Base-by-base conservation (phyloP, 106 monocot species). In the Phalaenopsis aphrodite region DNA sequence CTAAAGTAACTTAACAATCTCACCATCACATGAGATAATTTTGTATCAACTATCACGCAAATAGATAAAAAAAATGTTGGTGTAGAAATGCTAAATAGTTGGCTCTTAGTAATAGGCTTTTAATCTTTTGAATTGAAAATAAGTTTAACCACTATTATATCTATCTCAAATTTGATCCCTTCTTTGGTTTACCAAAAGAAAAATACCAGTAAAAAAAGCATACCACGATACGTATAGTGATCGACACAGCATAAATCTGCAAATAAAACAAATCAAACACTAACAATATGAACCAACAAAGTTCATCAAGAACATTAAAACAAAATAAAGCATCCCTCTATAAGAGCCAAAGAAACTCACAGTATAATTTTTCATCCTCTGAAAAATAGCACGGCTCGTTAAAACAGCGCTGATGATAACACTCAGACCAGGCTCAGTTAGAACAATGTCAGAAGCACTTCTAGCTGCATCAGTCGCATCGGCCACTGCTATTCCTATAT, bases 161-260 rank as follows among this genome's bases (percentile, higher is more conserved):
- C 1, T 14, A 14, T 10, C 52, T 14, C 12, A 10, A 52, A 52
- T 52, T 52, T 52, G 10, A 52, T 52, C 12, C 52, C 52, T 12
- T 21, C 69, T 69, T 4, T 11, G 39, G 38, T 36, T 36, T 52
- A 15, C 30, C 42, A 78, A 71, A 16, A 78, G 23, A 18, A 39
- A 18, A 55, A 41, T 55, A 58, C 24, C 55, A 55, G 72, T 55
- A 11, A 16, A 41, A 19, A 80, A 75, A 49, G 84, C 92, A 16
- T 91, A 95, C 95, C 89, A 96, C 95, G 72, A 96, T 91, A 82
- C 95, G 95, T 58, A 93, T 96, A 45, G 95, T 96, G 77, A 93
- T 96, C 16, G 95, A 96, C 46, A 96, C 95, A 36, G 95, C 95
- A 90, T 96, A 93, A 56, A 96, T 96, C 95, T 95, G 92, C 92